Conservation (phyloP, 2,329 filamentous ascomycete genomes). For the Lecanosticta acicola region DNA sequence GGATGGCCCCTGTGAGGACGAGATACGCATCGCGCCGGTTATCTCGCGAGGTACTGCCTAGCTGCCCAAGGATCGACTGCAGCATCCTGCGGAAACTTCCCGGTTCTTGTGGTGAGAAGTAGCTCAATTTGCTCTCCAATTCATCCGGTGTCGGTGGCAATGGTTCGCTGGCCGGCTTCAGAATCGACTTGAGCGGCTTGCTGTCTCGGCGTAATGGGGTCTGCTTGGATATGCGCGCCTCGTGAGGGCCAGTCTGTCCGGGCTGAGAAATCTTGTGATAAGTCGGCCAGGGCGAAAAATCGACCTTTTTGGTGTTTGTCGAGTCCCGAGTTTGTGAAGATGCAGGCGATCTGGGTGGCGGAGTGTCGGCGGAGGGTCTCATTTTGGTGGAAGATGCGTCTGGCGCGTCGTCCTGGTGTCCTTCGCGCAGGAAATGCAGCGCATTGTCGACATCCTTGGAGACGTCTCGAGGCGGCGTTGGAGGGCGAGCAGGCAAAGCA, state of each 20-base stretch:
- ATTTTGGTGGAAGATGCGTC: conserved; percentile 1
- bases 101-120: conserved; percentile 43
- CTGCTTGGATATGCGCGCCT: conserved; percentile 29
- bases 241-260: conserved; percentile 35
- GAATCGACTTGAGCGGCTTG: conserved; percentile 65
- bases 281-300: conserved; percentile 55
- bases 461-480: conserved; percentile 50
- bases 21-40: conserved; percentile 81
- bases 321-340: conserved; percentile 34
- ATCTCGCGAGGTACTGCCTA: conserved; percentile 67
- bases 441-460: conserved; percentile 34
- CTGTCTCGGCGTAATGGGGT: conserved; percentile 46
- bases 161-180: conserved; percentile 60
- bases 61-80: conserved; percentile 74
- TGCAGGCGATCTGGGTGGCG: conserved; percentile 17
- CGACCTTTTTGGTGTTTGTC: conserved; percentile 51
- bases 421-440: conserved; percentile 37
- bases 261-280: conserved; percentile 36
- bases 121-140: conserved; percentile 37
- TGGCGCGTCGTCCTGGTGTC: conserved; percentile 22
- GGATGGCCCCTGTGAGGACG: conserved; percentile 68
- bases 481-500: conserved; percentile 48
- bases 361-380: conserved; percentile 13
- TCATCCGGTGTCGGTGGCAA: conserved; percentile 34
- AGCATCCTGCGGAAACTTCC: conserved; percentile 71